Evolutionary conservation across 805 yeast species (phyloP), one percentile per base, ranked within the genome.

Genomic region (Kurtzmaniella cleridarum): DNA sequence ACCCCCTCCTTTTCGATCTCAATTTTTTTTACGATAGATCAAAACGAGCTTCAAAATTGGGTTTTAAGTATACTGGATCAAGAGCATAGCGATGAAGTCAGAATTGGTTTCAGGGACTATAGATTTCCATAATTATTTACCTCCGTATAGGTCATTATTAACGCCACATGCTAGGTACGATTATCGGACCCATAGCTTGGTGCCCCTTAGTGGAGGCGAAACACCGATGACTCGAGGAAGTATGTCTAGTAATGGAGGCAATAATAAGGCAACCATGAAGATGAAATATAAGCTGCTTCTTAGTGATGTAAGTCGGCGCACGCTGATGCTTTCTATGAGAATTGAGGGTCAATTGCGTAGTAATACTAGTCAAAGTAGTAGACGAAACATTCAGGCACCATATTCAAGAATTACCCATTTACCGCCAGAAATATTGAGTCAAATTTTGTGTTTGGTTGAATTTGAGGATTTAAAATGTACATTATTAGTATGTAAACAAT

Each of bases 121-220:
- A 16, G 64, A 60, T 36, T 45, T 53, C 48, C 53, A 48, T 48
- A 16, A 51, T 15, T 63, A 67, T 49, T 57, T 75, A 18, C 79
- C 79, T 6, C 74, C 80, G 2, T 76, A 76, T 51, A 60, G 80
- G 32, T 75, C 79, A 3, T 59, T 76, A 20, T 54, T 76, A 20
- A 67, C 64, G 31, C 81, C 81, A 1, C 60, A 57, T 36, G 68
- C 69, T 9, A 59, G 66, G 15, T 76, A 74, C 49, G 81, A 76
- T 50, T 76, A 76, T 53, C 57, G 60, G 36, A 65, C 72, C 4
- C 79, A 71, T 44, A 53, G 62, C 32, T 60, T 71, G 14, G 53
- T 66, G 16, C 73, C 66, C 3, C 49, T 66, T 26, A 48, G 60
- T 20, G 67, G 54, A 35, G 60, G 51, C 51, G 72, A 65, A 23